Evolutionary conservation across 2,329 filamentous ascomycete genomes (phyloP).

Genomic region (Emydomyces testavorans): DNA sequence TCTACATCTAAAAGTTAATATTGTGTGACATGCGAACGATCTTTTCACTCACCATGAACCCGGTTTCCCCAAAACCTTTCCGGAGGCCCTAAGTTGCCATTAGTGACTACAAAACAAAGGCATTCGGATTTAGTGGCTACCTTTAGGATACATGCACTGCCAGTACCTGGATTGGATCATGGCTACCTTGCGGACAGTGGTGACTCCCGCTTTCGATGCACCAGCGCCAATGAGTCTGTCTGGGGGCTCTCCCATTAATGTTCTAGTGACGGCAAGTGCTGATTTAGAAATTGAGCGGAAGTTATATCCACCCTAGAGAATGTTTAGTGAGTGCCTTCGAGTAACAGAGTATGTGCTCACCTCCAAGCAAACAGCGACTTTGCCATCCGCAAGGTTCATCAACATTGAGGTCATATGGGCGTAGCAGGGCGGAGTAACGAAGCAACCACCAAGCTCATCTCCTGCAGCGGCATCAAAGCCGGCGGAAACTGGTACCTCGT

Average conservation of each 20-base stretch:
- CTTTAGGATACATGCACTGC: conserved; percentile 71
- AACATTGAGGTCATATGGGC: conserved; percentile 99
- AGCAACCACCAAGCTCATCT: conserved; percentile 84
- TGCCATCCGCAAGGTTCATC: conserved; percentile 84
- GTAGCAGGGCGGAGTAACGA: conserved; percentile 82
- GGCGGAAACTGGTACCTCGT: conserved; percentile 54
- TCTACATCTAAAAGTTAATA: conserved; percentile 36
- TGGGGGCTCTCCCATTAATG: conserved; percentile 90
- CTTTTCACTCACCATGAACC: conserved; percentile 45
- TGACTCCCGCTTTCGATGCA: conserved; percentile 43
- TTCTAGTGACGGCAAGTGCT: conserved; percentile 78
- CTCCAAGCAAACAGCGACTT: conserved; percentile 83
- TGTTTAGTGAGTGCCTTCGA: background rate
- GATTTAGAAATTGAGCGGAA: conserved; percentile 85
- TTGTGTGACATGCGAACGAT: background rate
- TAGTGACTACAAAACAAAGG: background rate
- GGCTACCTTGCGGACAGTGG: conserved; percentile 47
- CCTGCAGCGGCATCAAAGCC: conserved; percentile 93
- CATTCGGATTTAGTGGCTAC: conserved; percentile 19
- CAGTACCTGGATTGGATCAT: conserved; percentile 58
- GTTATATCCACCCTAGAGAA: conserved; percentile 68
- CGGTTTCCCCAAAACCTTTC: conserved; percentile 38
- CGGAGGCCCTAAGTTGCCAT: conserved; percentile 16
- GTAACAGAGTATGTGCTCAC: conserved; percentile 20
- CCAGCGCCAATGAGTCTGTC: conserved; percentile 42